Base-by-base conservation (phyloP, 306 rosid genomes). In the Vigna radiata region DNA sequence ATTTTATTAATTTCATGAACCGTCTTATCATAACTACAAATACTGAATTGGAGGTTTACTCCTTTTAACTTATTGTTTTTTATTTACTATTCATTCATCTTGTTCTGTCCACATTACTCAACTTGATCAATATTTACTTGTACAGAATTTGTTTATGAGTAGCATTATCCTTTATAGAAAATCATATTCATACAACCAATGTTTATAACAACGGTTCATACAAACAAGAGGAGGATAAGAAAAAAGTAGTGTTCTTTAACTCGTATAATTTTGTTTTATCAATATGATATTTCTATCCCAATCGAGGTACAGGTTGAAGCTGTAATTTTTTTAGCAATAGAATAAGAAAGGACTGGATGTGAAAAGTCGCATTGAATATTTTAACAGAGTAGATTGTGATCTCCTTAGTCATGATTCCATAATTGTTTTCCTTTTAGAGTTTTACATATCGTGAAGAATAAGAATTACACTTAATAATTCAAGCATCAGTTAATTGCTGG, bases 401-500 rank as follows among this genome's bases (percentile, higher is more conserved):
- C 39, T 56, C 8, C 8, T 18, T 56, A 56, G 4, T 7, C 55
- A 13, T 67, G 31, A 47, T 14, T 25, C 73, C 23, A 25, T 58
- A 68, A 23, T 46, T 68, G 27, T 68, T 68, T 47, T 68, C 16
- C 25, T 47, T 68, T 9, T 15, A 49, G 48, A 50, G 15, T 1
- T 37, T 74, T 15, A 37, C 6, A 13, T 39, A 58, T 62, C 14
- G 25, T 56, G 9, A 58, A 66, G 53, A 48, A 41, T 29, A 31
- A 71, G 58, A 37, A 36, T 47, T 25, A 3, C 47, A 19, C 17
- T 19, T 9, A 61, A 37, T 23, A 19, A 69, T 13, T 39, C 47
- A 72, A 56, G 55, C 82, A 55, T 61, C 50, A 3, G 15, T 53
- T 65, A 18, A 23, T 52, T 62, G 65, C 6, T 39, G 36, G 46